Percentiles rank a stretch among this genome's conserved stretches.
Conservation (phyloP, 805 yeast species). For the Pichia kluyveri region DNA sequence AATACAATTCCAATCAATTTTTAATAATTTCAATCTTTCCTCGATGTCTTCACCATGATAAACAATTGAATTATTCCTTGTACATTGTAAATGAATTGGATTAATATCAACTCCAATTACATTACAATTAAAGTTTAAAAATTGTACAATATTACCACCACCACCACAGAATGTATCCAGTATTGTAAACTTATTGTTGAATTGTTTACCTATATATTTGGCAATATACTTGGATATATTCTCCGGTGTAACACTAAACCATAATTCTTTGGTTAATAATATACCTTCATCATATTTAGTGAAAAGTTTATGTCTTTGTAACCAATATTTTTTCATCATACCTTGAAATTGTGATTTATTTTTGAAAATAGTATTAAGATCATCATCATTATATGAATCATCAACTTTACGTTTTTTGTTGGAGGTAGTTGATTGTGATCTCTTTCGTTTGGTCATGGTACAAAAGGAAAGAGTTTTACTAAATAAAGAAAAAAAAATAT, state of each 20-base stretch:
- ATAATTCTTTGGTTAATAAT: slow-evolving; percentile 58
- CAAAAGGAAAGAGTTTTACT: too few relatives aligned
- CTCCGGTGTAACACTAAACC: slow-evolving; percentile 91
- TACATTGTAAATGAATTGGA: slow-evolving; percentile 10
- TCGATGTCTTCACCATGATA: slow-evolving; percentile 3
- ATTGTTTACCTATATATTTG: slow-evolving; percentile 42
- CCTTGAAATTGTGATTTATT: slow-evolving; percentile 9
- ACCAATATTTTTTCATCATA: slow-evolving; percentile 48
- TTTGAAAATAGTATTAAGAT: slow-evolving; percentile 8
- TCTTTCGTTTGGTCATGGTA: not conserved
- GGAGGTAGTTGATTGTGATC: not conserved
- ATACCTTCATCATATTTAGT: slow-evolving; percentile 59
- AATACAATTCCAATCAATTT: slow-evolving; percentile 7
- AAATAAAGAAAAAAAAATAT: too few relatives aligned
- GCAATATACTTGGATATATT: slow-evolving; percentile 53
- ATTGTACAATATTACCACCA: slow-evolving; percentile 78
- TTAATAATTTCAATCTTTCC: slow-evolving; percentile 2
- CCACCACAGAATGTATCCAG: slow-evolving; percentile 85
- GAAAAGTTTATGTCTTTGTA: slow-evolving; percentile 51
- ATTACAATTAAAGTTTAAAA: slow-evolving; percentile 20
- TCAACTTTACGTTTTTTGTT: not conserved
- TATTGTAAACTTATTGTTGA: not conserved
- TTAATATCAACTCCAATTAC: slow-evolving; percentile 9
- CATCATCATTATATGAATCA: slow-evolving; percentile 2
- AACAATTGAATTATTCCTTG: slow-evolving; percentile 2